Evolutionary conservation across 495 filamentous ascomycete genomes (phyloP).

Genomic region (Penicillium parvum): DNA sequence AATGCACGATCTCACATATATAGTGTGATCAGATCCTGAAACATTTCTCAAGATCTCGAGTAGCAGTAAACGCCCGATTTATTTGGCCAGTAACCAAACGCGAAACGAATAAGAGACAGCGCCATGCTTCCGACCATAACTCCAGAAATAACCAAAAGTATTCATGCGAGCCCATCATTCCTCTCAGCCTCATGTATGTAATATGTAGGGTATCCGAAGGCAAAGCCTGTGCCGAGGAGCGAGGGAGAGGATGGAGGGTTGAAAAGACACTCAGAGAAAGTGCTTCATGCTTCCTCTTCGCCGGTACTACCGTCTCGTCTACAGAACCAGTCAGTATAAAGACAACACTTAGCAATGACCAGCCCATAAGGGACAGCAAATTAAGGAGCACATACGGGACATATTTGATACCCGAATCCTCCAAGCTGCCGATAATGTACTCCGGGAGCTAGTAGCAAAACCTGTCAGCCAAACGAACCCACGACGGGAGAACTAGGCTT

Average conservation of each 20-base stretch:
- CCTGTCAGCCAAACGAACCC: neutral
- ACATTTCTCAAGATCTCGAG: constrained; percentile 1
- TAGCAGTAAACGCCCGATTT: constrained; percentile 8
- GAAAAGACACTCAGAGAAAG: neutral
- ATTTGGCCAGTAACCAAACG: constrained; percentile 12
- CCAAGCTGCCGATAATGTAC: constrained; percentile 59
- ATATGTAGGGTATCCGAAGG: constrained; percentile 13
- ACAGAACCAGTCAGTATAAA: constrained; percentile 2
- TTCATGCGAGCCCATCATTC: neutral
- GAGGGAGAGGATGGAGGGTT: neutral
- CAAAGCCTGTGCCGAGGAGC: constrained; percentile 5
- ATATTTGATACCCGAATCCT: constrained; percentile 66
- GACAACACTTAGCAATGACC: constrained; percentile 18
- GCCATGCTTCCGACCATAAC: constrained; percentile 27
- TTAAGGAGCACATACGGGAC: constrained; percentile 48
- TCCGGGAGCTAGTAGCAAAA: constrained; percentile 46
- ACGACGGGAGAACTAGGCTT: too few relatives aligned
- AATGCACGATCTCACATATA: constrained; percentile 12
- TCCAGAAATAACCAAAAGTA: constrained; percentile 16
- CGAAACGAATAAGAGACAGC: constrained; percentile 10
- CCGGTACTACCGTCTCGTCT: constrained; percentile 50
- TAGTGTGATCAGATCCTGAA: neutral
- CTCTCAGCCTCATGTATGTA: constrained; percentile 1
- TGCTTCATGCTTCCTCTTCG: constrained; percentile 41
- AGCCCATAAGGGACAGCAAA: neutral